Conservation (phyloP, 73 alveolate genomes). For the Blepharisma stoltei region DNA sequence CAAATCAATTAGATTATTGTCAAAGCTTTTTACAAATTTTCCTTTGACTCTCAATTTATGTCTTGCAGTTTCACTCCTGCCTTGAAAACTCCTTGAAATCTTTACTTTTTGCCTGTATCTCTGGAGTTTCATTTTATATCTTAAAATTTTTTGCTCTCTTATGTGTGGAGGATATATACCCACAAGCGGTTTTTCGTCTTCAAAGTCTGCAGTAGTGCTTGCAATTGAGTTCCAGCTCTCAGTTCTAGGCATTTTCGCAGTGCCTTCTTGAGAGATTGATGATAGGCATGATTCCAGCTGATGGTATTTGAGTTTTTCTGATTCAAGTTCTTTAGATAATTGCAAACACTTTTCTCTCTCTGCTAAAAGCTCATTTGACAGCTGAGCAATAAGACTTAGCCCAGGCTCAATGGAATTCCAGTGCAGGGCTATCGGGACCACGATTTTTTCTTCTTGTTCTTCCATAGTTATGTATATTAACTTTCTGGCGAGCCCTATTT, state of each 20-base stretch:
- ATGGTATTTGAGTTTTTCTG: not conserved
- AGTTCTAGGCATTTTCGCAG: not conserved
- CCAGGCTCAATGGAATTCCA: no score
- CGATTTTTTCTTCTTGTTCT: no score
- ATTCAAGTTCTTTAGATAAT: not conserved
- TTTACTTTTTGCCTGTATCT: not conserved
- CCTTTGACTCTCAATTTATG: slow-evolving; percentile 8
- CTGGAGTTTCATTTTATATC: not conserved
- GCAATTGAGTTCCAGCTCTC: not conserved
- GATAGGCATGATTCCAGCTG: not conserved
- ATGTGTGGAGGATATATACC: not conserved
- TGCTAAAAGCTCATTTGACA: no score
- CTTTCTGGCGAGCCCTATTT: no score
- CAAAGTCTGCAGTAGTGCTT: not conserved
- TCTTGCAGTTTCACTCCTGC: slow-evolving; percentile 1
- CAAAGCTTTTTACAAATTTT: not conserved
- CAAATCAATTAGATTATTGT: not conserved
- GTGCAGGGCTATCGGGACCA: no score
- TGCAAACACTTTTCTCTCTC: not conserved
- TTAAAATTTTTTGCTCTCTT: not conserved
- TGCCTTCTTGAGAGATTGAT: not conserved
- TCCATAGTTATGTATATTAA: no score
- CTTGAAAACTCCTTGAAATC: not conserved
- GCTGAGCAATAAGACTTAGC: no score
- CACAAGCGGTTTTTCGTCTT: not conserved